Evolutionary conservation across 805 yeast genomes (phyloP).

Genomic region (Saturnispora besseyi): DNA sequence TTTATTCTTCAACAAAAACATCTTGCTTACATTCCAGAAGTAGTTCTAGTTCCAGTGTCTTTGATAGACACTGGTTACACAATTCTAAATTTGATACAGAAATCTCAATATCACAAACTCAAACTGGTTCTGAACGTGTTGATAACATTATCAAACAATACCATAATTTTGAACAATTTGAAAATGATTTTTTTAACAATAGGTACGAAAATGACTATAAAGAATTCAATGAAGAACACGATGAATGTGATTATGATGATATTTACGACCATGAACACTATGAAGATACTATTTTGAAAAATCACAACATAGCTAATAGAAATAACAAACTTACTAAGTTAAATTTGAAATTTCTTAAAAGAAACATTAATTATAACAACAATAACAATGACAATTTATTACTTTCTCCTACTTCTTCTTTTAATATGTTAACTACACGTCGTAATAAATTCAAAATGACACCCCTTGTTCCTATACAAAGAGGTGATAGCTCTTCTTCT

Average conservation of each 20-base stretch:
- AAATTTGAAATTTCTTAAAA: neutral
- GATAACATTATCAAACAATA: constrained; percentile 23
- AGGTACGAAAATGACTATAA: neutral
- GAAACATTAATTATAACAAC: neutral
- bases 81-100: neutral
- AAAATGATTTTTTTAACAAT: neutral
- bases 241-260: constrained; percentile 15
- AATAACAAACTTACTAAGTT: neutral
- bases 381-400: constrained; percentile 12
- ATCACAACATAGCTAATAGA: neutral
- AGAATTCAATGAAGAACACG: neutral
- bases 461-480: neutral
- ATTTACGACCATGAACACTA: neutral
- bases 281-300: neutral
- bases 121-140: constrained; percentile 25
- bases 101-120: neutral
- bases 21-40: neutral
- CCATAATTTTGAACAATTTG: constrained; percentile 8
- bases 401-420: constrained; percentile 11
- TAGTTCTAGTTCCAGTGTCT: constrained; percentile 8
- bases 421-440: constrained; percentile 8
- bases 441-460: neutral
- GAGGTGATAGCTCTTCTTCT: neutral
- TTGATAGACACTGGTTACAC: constrained; percentile 12
- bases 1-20: neutral